A percentile compares a stretch with the other conserved stretches of the same genome.
Conservation (phyloP, 2,329 filamentous ascomycete species). For the Verticillium zaregamsianum region DNA sequence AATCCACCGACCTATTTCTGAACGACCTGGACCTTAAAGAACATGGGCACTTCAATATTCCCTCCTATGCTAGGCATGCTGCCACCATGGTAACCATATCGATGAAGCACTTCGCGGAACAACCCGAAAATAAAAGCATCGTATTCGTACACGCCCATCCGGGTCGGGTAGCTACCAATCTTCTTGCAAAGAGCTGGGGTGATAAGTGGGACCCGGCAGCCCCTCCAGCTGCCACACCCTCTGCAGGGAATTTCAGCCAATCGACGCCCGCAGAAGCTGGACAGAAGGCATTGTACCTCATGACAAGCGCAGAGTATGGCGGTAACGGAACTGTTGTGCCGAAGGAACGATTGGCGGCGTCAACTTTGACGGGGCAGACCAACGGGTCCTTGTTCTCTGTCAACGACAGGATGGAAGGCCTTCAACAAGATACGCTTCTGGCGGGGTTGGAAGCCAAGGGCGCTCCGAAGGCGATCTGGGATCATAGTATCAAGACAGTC, state of each 20-base stretch:
- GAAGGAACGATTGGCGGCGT: background rate
- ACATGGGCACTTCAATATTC: background rate
- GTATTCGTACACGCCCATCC: constrained; percentile 2
- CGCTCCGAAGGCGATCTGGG: background rate
- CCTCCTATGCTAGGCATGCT: background rate
- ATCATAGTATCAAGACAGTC: background rate
- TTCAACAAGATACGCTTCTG: background rate
- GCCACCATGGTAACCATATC: background rate
- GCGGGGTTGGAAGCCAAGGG: background rate
- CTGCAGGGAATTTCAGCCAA: background rate
- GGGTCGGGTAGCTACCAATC: background rate
- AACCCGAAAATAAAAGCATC: background rate
- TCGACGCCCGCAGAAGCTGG: background rate
- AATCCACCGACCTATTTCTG: constrained; percentile 1
- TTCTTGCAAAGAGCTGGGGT: background rate
- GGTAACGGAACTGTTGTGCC: background rate
- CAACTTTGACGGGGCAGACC: background rate
- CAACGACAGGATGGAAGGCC: background rate
- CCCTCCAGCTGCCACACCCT: background rate
- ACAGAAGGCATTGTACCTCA: background rate
- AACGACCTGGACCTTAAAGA: constrained; percentile 1
- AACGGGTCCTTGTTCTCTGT: background rate
- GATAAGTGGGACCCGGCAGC: background rate
- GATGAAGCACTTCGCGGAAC: background rate
- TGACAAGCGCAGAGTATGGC: background rate